These are phyloP conservation scores for Graphiopsis chlorocephala DNA, from an alignment of 2,329 filamentous ascomycete genomes.

Conservation along the genomic window DNA sequence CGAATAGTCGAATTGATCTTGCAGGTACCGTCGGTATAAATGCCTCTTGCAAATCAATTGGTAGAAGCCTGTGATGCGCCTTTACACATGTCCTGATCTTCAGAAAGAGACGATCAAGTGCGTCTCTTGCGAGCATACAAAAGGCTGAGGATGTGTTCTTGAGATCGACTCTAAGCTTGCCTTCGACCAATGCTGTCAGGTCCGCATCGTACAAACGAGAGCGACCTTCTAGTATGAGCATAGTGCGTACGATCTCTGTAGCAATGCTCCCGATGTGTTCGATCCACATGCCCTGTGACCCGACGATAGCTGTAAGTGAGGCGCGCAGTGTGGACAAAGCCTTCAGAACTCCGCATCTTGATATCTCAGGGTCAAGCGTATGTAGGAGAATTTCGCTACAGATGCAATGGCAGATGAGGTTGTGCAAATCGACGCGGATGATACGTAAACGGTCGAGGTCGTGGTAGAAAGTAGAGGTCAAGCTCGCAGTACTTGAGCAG, in stretches of 20 bases:
- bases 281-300: conserved; percentile 38
- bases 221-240: conserved; percentile 35
- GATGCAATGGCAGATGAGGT: conserved; percentile 53
- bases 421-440: conserved; percentile 53
- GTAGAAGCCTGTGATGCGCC: conserved; percentile 36
- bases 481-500: conserved; percentile 45
- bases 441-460: conserved; percentile 54
- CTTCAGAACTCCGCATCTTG: conserved; percentile 31
- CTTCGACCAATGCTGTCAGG: conserved; percentile 36
- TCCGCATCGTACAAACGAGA: conserved; percentile 19
- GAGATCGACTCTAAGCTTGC: conserved; percentile 34
- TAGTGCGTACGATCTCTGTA: conserved; percentile 45
- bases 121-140: conserved; percentile 25
- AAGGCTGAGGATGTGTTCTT: conserved; percentile 31
- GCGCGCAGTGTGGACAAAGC: conserved; percentile 27
- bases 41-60: conserved; percentile 45
- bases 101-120: conserved; percentile 36
- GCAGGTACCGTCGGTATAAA: conserved; percentile 30
- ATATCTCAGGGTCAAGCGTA: conserved; percentile 14
- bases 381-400: conserved; percentile 52
- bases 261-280: conserved; percentile 44
- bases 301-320: conserved; percentile 42
- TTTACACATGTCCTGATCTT: conserved; percentile 35
- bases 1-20: neutral
- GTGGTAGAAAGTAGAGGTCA: conserved; percentile 57